Evolutionary conservation across 768 basidiomycete genomes (phyloP), one percentile per base, ranked within the genome.

Genomic region (Agaricus blazei): DNA sequence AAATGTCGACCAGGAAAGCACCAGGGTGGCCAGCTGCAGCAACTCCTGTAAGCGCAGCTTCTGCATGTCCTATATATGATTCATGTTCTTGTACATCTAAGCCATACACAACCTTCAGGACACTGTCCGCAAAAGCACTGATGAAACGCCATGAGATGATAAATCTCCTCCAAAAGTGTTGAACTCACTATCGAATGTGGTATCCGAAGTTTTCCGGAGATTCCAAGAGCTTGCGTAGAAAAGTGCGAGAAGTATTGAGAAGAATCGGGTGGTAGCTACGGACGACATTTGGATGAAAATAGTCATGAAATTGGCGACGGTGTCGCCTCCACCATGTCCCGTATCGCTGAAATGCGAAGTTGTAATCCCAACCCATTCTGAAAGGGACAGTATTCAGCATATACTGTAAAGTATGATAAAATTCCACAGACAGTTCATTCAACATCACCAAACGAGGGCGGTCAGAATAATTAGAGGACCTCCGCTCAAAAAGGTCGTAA

Each of bases 161-260:
- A 2, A 28, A 12, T 14, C 15, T 48, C 28, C 12, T 9, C 14
- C 3, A 45, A 31, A 5, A 29, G 12, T 8, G n/a, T 6, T 14
- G 5, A 8, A 51, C 71, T 66, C 63, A 77, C 72, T 75, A 73
- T 34, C 76, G 69, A 28, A 80, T 68, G 54, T 81, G 76, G 42
- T 73, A 68, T 42, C 34, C 42, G 44, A 57, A 54, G 12, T 57
- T 43, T n/a, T 55, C 48, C n/a, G 59, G 59, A 19, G 49, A 40
- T 9, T 38, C 15, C 4, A 51, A 37, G 8, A 58, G 41, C 15
- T 45, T 43, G 7, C 46, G 48, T n/a, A 61, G 12, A 36, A 56
- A 53, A 3, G 29, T 31, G 19, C 43, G 28, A 11, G 43, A 36
- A 34, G 52, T 48, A 27, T 46, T 37, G 42, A 52, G 24, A 27